A percentile compares a stretch with the other conserved stretches of the same genome.
Evolutionary conservation across 2,329 filamentous ascomycete genomes (phyloP).

Genomic region (Aspergillus bombycis): DNA sequence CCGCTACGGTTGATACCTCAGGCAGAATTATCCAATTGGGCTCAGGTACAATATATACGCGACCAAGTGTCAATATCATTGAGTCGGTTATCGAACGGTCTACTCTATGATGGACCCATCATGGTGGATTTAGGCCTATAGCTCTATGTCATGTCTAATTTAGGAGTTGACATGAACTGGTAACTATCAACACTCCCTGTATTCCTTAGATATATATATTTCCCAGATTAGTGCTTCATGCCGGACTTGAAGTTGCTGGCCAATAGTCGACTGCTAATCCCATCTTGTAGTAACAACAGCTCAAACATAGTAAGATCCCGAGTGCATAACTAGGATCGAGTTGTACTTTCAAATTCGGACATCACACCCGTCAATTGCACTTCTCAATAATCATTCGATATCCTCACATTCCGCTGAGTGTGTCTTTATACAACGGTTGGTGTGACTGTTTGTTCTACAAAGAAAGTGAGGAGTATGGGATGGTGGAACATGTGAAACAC

Average conservation of each 20-base stretch:
- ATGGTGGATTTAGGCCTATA: background rate
- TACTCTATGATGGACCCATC: background rate
- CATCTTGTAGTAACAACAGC: too few relatives aligned
- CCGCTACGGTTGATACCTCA: conserved; percentile 9
- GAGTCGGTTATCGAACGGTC: background rate
- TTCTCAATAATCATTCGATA: too few relatives aligned
- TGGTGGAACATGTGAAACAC: conserved; percentile 3
- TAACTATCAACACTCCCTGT: background rate
- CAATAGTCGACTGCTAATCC: too few relatives aligned
- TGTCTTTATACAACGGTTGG: background rate
- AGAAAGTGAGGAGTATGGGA: background rate
- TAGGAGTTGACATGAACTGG: background rate
- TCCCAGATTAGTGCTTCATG: too few relatives aligned
- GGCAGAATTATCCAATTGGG: conserved; percentile 2
- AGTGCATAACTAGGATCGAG: background rate
- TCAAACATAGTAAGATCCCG: too few relatives aligned
- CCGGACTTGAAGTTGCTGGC: too few relatives aligned
- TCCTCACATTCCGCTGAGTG: too few relatives aligned
- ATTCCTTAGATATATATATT: background rate
- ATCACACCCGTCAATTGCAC: background rate
- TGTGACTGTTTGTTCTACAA: background rate
- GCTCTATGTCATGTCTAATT: background rate
- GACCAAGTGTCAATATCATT: background rate
- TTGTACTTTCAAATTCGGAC: background rate
- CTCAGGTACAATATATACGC: background rate